Percentiles rank a stretch among this genome's conserved stretches.
These are phyloP conservation scores for Ustilago loliicola DNA, from an alignment of 1,284 basidiomycete genomes.

Conservation along the genomic window DNA sequence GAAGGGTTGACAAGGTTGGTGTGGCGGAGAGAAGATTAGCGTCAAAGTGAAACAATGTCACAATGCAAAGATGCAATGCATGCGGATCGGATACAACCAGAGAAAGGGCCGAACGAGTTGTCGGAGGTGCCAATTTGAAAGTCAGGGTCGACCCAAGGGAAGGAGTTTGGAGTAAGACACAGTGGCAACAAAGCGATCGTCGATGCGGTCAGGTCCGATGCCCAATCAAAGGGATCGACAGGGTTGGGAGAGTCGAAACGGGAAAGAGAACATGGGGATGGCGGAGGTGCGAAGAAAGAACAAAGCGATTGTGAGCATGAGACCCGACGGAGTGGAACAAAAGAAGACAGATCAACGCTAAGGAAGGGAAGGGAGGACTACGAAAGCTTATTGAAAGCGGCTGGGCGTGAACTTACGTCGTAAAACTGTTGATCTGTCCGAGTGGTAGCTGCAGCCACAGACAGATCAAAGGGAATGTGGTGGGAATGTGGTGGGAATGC, in stretches of 20 bases:
- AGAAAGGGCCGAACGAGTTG: too few species aligned
- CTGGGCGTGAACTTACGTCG: slow-evolving; percentile 40
- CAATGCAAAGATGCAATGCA: slow-evolving; percentile 1
- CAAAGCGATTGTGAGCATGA: slow-evolving; percentile 14
- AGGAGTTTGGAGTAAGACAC: background rate
- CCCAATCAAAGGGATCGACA: background rate
- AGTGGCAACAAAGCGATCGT: background rate
- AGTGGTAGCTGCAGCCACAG: slow-evolving; percentile 51
- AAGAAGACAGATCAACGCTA: background rate
- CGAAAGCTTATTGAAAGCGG: background rate
- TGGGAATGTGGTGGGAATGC: too few species aligned
- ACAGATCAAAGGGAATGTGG: background rate
- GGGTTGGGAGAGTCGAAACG: background rate
- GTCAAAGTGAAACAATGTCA: background rate
- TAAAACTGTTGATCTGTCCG: slow-evolving; percentile 66
- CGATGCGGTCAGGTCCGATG: background rate
- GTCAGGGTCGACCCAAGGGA: too few species aligned
- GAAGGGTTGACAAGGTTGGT: background rate
- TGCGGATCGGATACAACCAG: background rate
- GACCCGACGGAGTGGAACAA: slow-evolving; percentile 8
- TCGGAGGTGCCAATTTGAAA: background rate
- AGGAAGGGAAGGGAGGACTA: background rate
- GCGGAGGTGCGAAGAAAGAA: background rate
- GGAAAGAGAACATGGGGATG: slow-evolving; percentile 8
- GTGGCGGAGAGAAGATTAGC: background rate